These are phyloP conservation scores for Podospora sp. DNA, from an alignment of 495 filamentous ascomycete species.

Conservation along the genomic window DNA sequence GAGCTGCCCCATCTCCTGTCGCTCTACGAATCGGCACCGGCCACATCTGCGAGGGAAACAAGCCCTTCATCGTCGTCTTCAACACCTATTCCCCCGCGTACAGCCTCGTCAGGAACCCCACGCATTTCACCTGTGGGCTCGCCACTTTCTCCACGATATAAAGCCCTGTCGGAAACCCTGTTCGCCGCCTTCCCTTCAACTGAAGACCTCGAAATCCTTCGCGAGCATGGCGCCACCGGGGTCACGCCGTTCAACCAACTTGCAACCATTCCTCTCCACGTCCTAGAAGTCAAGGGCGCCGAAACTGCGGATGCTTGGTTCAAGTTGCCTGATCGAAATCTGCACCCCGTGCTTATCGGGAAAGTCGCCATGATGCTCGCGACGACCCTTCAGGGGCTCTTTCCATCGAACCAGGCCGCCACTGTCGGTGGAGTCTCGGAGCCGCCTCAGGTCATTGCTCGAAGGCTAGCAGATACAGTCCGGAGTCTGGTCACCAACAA, in stretches of 20 bases:
- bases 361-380: conserved; percentile 48
- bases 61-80: neutral
- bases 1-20: neutral
- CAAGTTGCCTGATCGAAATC: conserved; percentile 33
- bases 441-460: conserved; percentile 34
- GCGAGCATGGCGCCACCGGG: conserved; percentile 11
- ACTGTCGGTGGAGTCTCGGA: conserved; percentile 20
- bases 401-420: conserved; percentile 23
- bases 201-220: conserved; percentile 6
- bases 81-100: too few relatives aligned
- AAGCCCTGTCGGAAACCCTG: neutral
- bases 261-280: neutral
- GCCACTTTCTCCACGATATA: neutral
- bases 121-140: neutral
- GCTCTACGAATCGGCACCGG: neutral
- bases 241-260: conserved; percentile 6
- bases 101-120: neutral
- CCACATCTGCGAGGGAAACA: neutral
- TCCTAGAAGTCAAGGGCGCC: neutral
- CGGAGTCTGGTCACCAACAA: conserved; percentile 48
- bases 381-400: conserved; percentile 42
- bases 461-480: conserved; percentile 40
- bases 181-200: conserved; percentile 5
- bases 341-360: conserved; percentile 50
- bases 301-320: conserved; percentile 33